A percentile compares a stretch with the other conserved stretches of the same genome.
These are phyloP conservation scores for Ophiobolus disseminans DNA, from an alignment of 2,329 filamentous ascomycete species.

Conservation along the genomic window DNA sequence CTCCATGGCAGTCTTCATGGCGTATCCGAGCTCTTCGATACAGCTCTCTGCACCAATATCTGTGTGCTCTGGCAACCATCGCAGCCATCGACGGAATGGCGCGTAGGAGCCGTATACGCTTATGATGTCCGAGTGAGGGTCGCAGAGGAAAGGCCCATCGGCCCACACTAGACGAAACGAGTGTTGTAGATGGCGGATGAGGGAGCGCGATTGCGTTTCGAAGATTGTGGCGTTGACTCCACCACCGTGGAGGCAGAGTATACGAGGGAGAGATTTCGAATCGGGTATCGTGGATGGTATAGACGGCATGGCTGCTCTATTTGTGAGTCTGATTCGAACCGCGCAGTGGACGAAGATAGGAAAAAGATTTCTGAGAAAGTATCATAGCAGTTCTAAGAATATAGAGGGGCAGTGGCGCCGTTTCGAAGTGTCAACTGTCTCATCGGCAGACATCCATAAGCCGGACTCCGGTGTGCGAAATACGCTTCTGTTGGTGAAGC, in stretches of 20 bases:
- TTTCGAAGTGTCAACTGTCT: too few species aligned
- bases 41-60: constrained; percentile 59
- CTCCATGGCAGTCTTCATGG: constrained; percentile 54
- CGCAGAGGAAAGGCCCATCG: constrained; percentile 70
- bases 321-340: too few species aligned
- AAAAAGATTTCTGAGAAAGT: too few species aligned
- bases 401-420: too few species aligned
- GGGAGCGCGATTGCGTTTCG: constrained; percentile 68
- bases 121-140: constrained; percentile 67
- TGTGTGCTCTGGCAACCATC: constrained; percentile 67
- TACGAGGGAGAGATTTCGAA: constrained; percentile 61
- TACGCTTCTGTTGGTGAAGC: too few species aligned
- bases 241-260: constrained; percentile 83
- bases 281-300: constrained; percentile 35
- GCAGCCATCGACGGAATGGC: constrained; percentile 70
- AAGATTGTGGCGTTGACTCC: constrained; percentile 77
- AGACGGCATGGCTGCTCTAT: constrained; percentile 7
- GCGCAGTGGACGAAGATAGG: too few species aligned
- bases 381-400: too few species aligned
- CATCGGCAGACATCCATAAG: too few species aligned
- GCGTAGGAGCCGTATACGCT: constrained; percentile 70
- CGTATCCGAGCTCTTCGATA: constrained; percentile 56
- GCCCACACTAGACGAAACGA: constrained; percentile 76
- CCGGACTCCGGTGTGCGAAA: too few species aligned
- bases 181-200: constrained; percentile 58